phyloP scores from a whole-genome alignment of 257 asterid species.

The Solanum arcanum region DNA sequence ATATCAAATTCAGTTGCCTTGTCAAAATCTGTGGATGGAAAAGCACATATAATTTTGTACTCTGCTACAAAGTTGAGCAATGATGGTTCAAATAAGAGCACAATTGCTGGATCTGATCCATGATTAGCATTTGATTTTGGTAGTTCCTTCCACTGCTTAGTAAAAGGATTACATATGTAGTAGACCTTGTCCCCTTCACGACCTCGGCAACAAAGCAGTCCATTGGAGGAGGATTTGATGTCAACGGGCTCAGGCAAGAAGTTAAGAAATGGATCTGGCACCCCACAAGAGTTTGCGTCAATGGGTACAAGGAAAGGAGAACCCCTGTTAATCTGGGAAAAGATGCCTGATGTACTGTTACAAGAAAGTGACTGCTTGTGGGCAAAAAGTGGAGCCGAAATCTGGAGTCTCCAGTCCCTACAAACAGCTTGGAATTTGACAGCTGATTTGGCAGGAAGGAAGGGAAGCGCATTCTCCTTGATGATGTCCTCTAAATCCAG shows the following conservation, averaged over 20 bases:
- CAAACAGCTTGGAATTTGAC: conserved; percentile 32
- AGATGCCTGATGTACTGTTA: conserved; percentile 18
- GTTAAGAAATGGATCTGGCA: conserved; percentile 33
- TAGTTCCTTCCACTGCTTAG: conserved; percentile 31
- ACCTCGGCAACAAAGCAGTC: conserved; percentile 43
- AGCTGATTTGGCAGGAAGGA: conserved; percentile 48
- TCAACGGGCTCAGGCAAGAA: conserved; percentile 43
- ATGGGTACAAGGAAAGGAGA: conserved; percentile 15
- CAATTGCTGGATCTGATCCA: conserved; percentile 23
- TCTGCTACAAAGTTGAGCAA: conserved; percentile 35
- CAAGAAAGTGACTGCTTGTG: conserved; percentile 30
- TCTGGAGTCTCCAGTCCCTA: conserved; percentile 44
- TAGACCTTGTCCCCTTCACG: conserved; percentile 12
- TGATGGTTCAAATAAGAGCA: conserved; percentile 32
- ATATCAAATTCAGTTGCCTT: conserved; percentile 48
- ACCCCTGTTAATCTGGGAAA: conserved; percentile 22
- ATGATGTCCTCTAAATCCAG: conserved; percentile 36
- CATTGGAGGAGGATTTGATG: conserved; percentile 36
- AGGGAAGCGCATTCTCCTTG: conserved; percentile 32
- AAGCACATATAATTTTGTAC: conserved; percentile 35
- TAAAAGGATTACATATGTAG: conserved; percentile 44
- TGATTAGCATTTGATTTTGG: conserved; percentile 38
- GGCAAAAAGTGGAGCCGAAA: conserved; percentile 38
- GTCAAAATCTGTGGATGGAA: conserved; percentile 32
- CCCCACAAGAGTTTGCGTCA: conserved; percentile 28